Conservation (phyloP, 1,284 basidiomycete species). For the Ustilago lituana region DNA sequence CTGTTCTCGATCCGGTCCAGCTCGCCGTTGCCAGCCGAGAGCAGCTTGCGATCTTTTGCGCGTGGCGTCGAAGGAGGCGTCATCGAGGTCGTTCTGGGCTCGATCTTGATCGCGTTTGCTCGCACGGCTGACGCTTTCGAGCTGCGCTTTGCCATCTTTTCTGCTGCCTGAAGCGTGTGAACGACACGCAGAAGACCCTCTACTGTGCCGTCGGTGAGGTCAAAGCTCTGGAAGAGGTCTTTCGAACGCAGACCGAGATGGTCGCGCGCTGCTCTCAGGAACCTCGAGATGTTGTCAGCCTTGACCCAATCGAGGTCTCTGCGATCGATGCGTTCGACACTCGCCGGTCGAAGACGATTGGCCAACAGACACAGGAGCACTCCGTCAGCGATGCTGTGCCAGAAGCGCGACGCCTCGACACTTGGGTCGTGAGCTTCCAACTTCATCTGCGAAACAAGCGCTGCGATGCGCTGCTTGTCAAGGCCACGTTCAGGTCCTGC, state of each 20-base stretch:
- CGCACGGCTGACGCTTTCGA: conserved; percentile 18
- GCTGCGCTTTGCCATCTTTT: conserved; percentile 29
- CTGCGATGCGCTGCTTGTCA: conserved; percentile 34
- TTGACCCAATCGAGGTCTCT: conserved; percentile 51
- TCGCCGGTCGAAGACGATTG: conserved; percentile 38
- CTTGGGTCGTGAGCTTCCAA: conserved; percentile 22
- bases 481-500: conserved; percentile 14
- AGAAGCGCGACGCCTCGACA: conserved; percentile 43
- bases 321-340: conserved; percentile 52
- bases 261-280: conserved; percentile 53
- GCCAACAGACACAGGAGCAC: conserved; percentile 56
- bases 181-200: conserved; percentile 54
- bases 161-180: conserved; percentile 48
- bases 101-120: conserved; percentile 33
- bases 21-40: conserved; percentile 28
- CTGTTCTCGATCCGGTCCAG: conserved; percentile 33
- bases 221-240: conserved; percentile 55
- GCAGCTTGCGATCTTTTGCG: conserved; percentile 28
- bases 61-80: conserved; percentile 43
- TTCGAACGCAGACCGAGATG: conserved; percentile 52
- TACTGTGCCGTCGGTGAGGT: conserved; percentile 50
- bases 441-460: conserved; percentile 29
- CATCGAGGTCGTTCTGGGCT: conserved; percentile 42
- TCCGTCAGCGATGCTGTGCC: conserved; percentile 51
- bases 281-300: conserved; percentile 55